Evolutionary conservation across 352 stramenopile genomes (phyloP), one percentile per base, ranked within the genome.

Genomic region (Paralagenidium karlingii): DNA sequence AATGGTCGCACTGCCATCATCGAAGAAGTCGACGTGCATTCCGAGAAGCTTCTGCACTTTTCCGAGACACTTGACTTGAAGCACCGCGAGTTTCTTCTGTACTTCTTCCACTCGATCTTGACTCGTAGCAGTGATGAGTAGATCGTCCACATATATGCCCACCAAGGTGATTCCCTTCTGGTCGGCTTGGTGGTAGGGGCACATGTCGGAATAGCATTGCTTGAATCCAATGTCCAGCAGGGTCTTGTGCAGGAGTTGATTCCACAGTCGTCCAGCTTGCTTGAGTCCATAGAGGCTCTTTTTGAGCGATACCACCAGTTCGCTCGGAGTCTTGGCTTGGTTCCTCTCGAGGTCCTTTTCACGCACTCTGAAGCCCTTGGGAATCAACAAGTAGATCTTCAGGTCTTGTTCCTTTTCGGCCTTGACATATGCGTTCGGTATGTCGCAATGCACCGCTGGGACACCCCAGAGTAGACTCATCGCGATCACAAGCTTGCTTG

Each of bases 211-310:
- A 19, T 7, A 16, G 22, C 30, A 36, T 8, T 36, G 30, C 30
- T 21, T 19, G 22, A 36, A 36, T 3, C 30, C 30, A 7, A 19
- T 21, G 7, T 7, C 3, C 30, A 36, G 7, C 7, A 48, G 13
- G 25, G 19, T 27, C 11, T 29, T 15, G 26, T 48, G 41, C n/a
- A 48, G 26, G n/a, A 51, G 16, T 12, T 38, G n/a, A 41, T 45
- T n/a, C 44, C 44, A 51, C 6, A 41, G 16, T 8, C 36, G 2
- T 5, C 27, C 15, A 8, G 34, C 44, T 21, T 51, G 44, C 11
- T 43, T 44, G 9, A 46, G 38, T 9, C 44, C 36, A 41, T 46
- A 51, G 5, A 51, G n/a, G 8, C 38, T 40, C 25, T 47, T 45
- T 18, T 9, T 19, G 5, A 45, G 38, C 12, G 24, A 4, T 16